These are phyloP conservation scores for Nicotiana knightiana DNA, from an alignment of 257 asterid species.

Conservation along the genomic window DNA sequence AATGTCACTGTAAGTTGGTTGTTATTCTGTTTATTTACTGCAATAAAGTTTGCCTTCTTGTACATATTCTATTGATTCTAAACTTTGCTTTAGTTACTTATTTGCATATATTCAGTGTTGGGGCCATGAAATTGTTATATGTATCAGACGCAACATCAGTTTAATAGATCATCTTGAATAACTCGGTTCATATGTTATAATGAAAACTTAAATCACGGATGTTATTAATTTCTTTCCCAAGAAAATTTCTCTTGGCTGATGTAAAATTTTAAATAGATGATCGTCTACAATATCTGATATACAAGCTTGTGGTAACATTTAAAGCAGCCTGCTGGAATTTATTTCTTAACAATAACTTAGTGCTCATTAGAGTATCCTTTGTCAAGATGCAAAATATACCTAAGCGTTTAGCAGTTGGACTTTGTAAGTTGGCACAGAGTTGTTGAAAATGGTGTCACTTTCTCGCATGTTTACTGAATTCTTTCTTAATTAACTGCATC, in stretches of 20 bases:
- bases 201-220: background rate
- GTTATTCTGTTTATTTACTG: constrained; percentile 3
- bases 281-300: background rate
- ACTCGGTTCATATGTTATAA: background rate
- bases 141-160: background rate
- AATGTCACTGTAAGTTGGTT: constrained; percentile 73
- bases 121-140: background rate
- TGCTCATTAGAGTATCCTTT: background rate
- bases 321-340: background rate
- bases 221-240: background rate
- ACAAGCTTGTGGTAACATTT: background rate
- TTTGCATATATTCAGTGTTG: background rate
- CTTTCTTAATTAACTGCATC: background rate
- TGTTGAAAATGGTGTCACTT: background rate
- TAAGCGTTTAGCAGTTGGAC: background rate
- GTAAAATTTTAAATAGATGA: background rate
- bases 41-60: background rate
- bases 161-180: background rate
- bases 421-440: background rate
- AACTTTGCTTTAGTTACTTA: background rate
- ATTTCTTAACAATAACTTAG: background rate
- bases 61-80: background rate
- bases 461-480: background rate
- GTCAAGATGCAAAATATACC: background rate
- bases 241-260: background rate